phyloP scores from a whole-genome alignment of 2,329 filamentous ascomycete species.

The Diaporthe sp. region DNA sequence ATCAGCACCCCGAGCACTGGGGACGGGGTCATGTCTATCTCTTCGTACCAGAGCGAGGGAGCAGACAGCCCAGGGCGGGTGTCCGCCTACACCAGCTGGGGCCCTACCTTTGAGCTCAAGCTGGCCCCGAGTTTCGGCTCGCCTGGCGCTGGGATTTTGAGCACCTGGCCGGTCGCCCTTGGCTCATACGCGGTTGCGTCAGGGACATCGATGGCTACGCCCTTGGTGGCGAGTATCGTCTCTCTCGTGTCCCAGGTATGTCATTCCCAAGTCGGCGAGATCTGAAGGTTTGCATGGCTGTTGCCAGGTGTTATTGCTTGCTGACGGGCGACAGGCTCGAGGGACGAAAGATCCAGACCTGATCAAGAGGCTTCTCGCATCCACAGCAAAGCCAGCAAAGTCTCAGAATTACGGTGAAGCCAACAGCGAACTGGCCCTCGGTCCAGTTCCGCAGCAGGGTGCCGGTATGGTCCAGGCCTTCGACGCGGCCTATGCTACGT shows the following conservation, averaged over 20 bases:
- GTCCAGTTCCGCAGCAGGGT: slow-evolving; percentile 59
- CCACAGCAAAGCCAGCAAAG: slow-evolving; percentile 47
- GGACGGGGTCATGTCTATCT: slow-evolving; percentile 45
- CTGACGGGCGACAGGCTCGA: slow-evolving; percentile 22
- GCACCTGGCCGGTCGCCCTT: slow-evolving; percentile 65
- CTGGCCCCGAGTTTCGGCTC: slow-evolving; percentile 69
- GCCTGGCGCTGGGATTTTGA: slow-evolving; percentile 70
- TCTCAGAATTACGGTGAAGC: slow-evolving; percentile 51
- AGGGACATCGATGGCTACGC: slow-evolving; percentile 74
- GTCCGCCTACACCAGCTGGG: slow-evolving; percentile 69
- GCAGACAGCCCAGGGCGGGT: slow-evolving; percentile 56
- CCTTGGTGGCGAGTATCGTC: slow-evolving; percentile 53
- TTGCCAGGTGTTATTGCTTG: neutral
- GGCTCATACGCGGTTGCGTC: slow-evolving; percentile 67
- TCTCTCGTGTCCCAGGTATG: slow-evolving; percentile 34
- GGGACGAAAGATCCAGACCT: slow-evolving; percentile 12
- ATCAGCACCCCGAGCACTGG: slow-evolving; percentile 47
- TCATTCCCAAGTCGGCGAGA: neutral
- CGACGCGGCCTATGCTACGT: slow-evolving; percentile 55
- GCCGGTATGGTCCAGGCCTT: slow-evolving; percentile 59
- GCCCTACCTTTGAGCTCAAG: slow-evolving; percentile 70
- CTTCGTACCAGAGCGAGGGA: slow-evolving; percentile 45
- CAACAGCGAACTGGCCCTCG: slow-evolving; percentile 38
- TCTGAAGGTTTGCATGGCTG: too few species aligned
- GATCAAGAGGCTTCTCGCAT: slow-evolving; percentile 29